Evolutionary conservation across 2,329 filamentous ascomycete genomes (phyloP).

Genomic region (Alternaria gansuensis): DNA sequence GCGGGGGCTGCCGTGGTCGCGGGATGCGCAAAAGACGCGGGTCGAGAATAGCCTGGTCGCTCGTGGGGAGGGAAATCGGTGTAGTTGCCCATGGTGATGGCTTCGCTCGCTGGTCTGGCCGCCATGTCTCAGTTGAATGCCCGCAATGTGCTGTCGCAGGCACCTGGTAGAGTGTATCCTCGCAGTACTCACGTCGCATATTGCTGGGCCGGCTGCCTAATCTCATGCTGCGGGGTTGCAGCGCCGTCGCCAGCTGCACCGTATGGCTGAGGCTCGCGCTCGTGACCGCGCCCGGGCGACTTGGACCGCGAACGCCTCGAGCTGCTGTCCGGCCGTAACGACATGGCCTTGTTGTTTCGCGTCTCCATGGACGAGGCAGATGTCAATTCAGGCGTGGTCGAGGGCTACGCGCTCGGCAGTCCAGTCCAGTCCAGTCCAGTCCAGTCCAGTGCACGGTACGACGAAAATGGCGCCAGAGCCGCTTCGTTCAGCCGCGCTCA

Average conservation of each 20-base stretch:
- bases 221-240: constrained; percentile 52
- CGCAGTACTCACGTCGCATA: constrained; percentile 47
- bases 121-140: constrained; percentile 45
- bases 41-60: constrained; percentile 50
- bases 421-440: constrained; percentile 2
- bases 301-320: constrained; percentile 55
- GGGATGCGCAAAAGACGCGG: constrained; percentile 23
- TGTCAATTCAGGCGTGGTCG: constrained; percentile 12
- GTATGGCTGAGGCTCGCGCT: constrained; percentile 49
- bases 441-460: constrained; percentile 9
- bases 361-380: constrained; percentile 1
- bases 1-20: constrained; percentile 27
- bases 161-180: constrained; percentile 2
- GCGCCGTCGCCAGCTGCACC: constrained; percentile 39
- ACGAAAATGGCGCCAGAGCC: constrained; percentile 27
- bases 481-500: constrained; percentile 23
- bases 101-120: constrained; percentile 41
- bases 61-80: constrained; percentile 57
- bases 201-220: constrained; percentile 52
- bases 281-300: constrained; percentile 51
- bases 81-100: constrained; percentile 57
- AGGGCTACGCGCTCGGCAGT: constrained; percentile 4
- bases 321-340: constrained; percentile 54
- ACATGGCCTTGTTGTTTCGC: constrained; percentile 41
- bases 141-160: constrained; percentile 11